Evolutionary conservation across 805 yeast species (phyloP).

Genomic region (Ascoidea asiatica): DNA sequence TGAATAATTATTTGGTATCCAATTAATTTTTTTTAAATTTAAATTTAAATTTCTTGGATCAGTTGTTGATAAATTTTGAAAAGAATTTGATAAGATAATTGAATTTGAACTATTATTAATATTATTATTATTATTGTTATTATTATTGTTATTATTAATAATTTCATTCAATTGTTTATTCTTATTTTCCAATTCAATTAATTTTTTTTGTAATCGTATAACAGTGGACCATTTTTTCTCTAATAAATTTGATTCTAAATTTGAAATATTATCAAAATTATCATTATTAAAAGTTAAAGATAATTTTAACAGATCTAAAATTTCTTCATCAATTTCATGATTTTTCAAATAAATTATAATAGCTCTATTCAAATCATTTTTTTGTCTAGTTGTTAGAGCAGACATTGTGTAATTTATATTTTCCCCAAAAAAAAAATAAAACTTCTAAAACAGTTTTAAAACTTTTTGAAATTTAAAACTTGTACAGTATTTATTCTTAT

Average conservation of each 20-base stretch:
- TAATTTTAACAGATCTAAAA: not conserved
- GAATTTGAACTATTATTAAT: constrained; percentile 8
- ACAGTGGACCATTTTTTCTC: constrained; percentile 86
- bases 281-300: not conserved
- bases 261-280: not conserved
- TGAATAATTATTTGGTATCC: constrained; percentile 47
- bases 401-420: too few relatives aligned
- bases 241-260: constrained; percentile 21
- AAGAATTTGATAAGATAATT: constrained; percentile 6
- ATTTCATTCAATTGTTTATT: constrained; percentile 33
- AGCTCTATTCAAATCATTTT: not conserved
- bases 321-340: not conserved
- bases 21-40: constrained; percentile 21
- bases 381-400: not conserved
- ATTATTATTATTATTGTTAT: constrained; percentile 5
- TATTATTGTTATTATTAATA: constrained; percentile 18
- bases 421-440: too few relatives aligned
- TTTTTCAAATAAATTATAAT: too few relatives aligned
- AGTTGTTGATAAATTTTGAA: not conserved
- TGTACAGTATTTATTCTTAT: too few relatives aligned
- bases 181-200: constrained; percentile 56
- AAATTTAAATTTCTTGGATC: constrained; percentile 2
- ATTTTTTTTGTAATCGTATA: constrained; percentile 60
- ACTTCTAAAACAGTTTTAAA: too few relatives aligned
- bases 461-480: too few relatives aligned